These are phyloP conservation scores for Lycium barbarum DNA, from an alignment of 257 asterid genomes.

Conservation along the genomic window DNA sequence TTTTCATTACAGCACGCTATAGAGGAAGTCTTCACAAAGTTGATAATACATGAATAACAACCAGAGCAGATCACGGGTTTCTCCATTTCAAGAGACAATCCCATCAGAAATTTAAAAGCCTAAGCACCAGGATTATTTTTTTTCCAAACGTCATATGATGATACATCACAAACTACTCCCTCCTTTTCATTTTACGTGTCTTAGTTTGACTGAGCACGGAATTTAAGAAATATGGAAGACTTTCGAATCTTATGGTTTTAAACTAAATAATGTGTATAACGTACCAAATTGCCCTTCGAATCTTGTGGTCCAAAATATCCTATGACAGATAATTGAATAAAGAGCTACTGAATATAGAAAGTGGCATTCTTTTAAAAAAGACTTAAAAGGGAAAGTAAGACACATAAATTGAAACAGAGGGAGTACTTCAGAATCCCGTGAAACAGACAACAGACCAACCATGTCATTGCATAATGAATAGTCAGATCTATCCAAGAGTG, in stretches of 20 bases:
- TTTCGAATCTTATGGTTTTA: no score
- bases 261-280: no score
- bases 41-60: neutral
- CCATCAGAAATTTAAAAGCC: neutral
- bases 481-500: neutral
- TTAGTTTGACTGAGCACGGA: no score
- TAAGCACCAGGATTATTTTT: neutral
- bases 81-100: neutral
- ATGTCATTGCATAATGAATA: neutral
- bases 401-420: neutral
- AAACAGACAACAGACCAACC: constrained; percentile 15
- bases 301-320: neutral
- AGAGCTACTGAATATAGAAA: neutral
- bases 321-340: neutral
- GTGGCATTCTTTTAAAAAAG: neutral
- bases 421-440: constrained; percentile 3
- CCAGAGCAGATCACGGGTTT: neutral
- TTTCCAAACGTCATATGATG: neutral
- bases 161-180: constrained; percentile 14
- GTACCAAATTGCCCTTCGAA: neutral
- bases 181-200: neutral
- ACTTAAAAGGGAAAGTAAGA: neutral
- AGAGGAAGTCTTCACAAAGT: constrained; percentile 21
- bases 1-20: neutral
- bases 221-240: no score